phyloP scores from a whole-genome alignment of 208 protist genomes.

The Trypanosoma cruzi region DNA sequence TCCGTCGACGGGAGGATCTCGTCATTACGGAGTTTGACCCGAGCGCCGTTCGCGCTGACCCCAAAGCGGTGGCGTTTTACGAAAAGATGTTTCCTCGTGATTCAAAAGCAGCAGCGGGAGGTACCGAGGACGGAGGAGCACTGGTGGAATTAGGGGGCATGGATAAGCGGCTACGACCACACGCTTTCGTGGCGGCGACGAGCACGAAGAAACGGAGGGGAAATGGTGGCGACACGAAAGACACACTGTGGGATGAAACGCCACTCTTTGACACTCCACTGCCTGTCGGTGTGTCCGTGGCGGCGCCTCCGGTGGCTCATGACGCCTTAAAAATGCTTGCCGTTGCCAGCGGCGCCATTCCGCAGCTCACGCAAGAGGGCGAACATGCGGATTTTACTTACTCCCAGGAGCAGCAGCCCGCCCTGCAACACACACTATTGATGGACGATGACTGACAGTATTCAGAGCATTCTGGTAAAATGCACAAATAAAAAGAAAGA shows the following conservation, averaged over 20 bases:
- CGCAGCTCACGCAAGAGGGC: slow-evolving; percentile 27
- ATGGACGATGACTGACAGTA: slow-evolving; percentile 33
- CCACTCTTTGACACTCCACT: slow-evolving; percentile 3
- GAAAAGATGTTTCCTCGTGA: slow-evolving; percentile 20
- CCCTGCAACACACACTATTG: slow-evolving; percentile 24
- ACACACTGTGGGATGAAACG: background rate
- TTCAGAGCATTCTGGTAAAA: background rate
- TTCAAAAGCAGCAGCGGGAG: background rate
- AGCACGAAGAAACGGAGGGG: background rate
- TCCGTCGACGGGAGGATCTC: slow-evolving; percentile 30
- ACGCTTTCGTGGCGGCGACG: background rate
- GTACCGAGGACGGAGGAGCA: slow-evolving; percentile 12
- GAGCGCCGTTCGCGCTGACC: slow-evolving; percentile 16
- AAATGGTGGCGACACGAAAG: background rate
- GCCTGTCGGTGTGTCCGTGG: background rate
- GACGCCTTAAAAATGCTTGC: slow-evolving; percentile 6
- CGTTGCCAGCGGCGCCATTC: slow-evolving; percentile 10
- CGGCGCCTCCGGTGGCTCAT: background rate
- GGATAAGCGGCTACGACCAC: slow-evolving; percentile 5
- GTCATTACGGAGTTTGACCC: slow-evolving; percentile 25
- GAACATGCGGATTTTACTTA: background rate
- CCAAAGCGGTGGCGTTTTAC: slow-evolving; percentile 35
- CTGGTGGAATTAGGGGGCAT: slow-evolving; percentile 9
- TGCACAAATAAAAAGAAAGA: background rate
- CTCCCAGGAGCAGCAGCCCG: background rate